Base-by-base conservation (phyloP, 139 green algal species). In the Chlamydomonas applanata region DNA sequence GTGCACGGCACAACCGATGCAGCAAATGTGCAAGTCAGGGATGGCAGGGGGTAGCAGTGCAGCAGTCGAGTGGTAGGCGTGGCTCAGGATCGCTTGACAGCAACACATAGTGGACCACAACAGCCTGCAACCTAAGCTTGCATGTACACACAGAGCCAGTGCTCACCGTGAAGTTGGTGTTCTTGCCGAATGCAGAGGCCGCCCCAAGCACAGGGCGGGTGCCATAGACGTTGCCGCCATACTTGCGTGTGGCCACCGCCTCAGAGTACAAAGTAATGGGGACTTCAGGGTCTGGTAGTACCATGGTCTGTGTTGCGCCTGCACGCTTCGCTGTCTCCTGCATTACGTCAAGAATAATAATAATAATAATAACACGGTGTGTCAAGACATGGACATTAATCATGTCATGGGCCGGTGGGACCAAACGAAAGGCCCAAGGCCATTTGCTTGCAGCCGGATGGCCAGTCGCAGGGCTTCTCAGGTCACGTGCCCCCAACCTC, bases 251-350 rank as follows among this genome's bases (percentile, higher is more conserved):
- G 29, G 83, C 83, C 32, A 84, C 83, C 24, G 79, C 66, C 60
- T 88, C 83, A 0, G 61, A 77, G 77, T 88, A 86, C 13, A 88
- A 69, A 45, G 79, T 88, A 30, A 88, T 54, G 7, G 83, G 83
- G 4, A 86, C 61, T 16, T 84, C 75, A 2, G 64, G 77, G 73
- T 81, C 79, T 53, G 68, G 56, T 34, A 82, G 60, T 40, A 76
- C 0, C 19, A 33, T 34, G 0, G 72, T 79, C n/a, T 75, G 66
- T 0, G 44, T 69, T 3, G 80, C 80, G 11, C 71, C 71, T 34
- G 75, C 66, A 65, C 69, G 36, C 30, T 3, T 46, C 19, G 52
- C 65, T 40, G 59, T 19, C 25, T 46, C 35, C 36, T 71, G 52
- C 30, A 16, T 3, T 7, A 29, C 57, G 65, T n/a, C 3, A 25